These are phyloP conservation scores for Knufia fluminis DNA, from an alignment of 2,329 filamentous ascomycete genomes.

Conservation along the genomic window DNA sequence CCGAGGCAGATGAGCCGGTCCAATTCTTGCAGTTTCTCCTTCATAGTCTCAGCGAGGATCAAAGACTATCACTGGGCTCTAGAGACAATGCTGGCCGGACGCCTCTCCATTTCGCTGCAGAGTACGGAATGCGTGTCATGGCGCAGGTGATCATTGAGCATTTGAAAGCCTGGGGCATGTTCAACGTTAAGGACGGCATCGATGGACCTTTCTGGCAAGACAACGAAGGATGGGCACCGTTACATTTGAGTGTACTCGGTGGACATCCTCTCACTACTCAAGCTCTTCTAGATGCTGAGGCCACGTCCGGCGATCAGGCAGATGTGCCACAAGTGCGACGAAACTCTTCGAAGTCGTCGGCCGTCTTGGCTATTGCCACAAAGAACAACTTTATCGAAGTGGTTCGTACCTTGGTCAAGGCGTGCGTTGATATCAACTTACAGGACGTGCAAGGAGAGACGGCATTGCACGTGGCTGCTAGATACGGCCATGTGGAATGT, in stretches of 20 bases:
- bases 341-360: slow-evolving; percentile 69
- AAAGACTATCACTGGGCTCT: slow-evolving; percentile 57
- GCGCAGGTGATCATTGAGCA: slow-evolving; percentile 78
- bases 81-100: slow-evolving; percentile 73
- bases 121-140: slow-evolving; percentile 88
- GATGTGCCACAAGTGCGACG: slow-evolving; percentile 58
- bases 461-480: slow-evolving; percentile 80
- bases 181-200: slow-evolving; percentile 74
- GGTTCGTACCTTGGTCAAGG: slow-evolving; percentile 77
- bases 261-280: slow-evolving; percentile 82
- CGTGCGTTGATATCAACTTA: slow-evolving; percentile 87
- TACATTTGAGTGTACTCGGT: slow-evolving; percentile 86
- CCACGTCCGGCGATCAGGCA: slow-evolving; percentile 51
- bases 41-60: slow-evolving; percentile 56
- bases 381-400: slow-evolving; percentile 80
- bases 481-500: slow-evolving; percentile 76
- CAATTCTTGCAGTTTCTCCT: slow-evolving; percentile 56
- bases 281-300: slow-evolving; percentile 67
- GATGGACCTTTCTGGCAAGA: slow-evolving; percentile 88
- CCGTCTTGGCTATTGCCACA: slow-evolving; percentile 77
- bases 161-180: slow-evolving; percentile 83
- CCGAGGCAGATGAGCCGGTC: slow-evolving; percentile 65
- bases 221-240: slow-evolving; percentile 76
- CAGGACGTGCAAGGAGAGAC: slow-evolving; percentile 85
- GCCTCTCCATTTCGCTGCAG: slow-evolving; percentile 85